Conservation (phyloP, 306 rosid species). For the Sicyos baderoa region DNA sequence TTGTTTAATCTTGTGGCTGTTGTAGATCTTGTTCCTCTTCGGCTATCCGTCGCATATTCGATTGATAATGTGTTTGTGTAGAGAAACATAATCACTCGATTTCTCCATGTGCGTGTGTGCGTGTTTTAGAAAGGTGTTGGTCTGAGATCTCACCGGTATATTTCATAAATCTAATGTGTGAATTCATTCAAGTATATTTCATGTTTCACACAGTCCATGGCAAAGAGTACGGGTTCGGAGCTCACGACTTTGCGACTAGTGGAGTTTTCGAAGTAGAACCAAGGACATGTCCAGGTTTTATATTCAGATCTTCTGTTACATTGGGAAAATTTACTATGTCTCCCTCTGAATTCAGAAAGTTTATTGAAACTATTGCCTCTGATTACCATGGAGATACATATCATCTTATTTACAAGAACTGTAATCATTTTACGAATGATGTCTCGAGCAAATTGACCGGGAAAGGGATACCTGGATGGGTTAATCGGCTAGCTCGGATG, state of each 20-base stretch:
- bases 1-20: neutral
- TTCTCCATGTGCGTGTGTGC: neutral
- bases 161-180: neutral
- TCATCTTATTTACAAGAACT: slow-evolving; percentile 87
- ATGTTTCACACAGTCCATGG: slow-evolving; percentile 54
- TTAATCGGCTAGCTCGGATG: slow-evolving; percentile 88
- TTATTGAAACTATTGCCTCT: slow-evolving; percentile 61
- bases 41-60: neutral
- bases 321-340: slow-evolving; percentile 50
- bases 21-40: neutral
- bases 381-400: slow-evolving; percentile 95
- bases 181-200: neutral
- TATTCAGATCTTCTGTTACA: slow-evolving; percentile 55
- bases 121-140: neutral
- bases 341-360: slow-evolving; percentile 53
- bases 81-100: neutral
- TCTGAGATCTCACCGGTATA: neutral
- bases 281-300: slow-evolving; percentile 79
- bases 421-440: slow-evolving; percentile 91
- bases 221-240: slow-evolving; percentile 93
- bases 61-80: neutral
- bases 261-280: slow-evolving; percentile 98
- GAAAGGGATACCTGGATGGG: slow-evolving; percentile 84
- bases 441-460: slow-evolving; percentile 54
- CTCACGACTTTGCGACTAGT: slow-evolving; percentile 79